Conservation (phyloP, 108 stramenopile genomes). For the Fragilaria radians region DNA sequence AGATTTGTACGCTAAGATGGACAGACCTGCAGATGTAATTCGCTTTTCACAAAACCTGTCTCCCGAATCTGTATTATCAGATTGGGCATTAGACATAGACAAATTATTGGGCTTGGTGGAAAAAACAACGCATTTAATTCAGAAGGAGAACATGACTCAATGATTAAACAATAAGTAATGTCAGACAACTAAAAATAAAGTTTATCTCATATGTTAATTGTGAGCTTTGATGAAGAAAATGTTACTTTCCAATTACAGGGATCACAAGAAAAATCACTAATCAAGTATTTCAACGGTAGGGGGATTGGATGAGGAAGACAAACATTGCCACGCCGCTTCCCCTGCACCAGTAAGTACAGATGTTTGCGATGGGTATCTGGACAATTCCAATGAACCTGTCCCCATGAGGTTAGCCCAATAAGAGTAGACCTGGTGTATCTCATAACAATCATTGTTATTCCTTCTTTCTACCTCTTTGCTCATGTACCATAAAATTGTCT, state of each 20-base stretch:
- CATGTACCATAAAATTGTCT: conserved; percentile 78
- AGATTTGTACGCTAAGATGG: conserved; percentile 84
- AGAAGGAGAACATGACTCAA: conserved; percentile 91
- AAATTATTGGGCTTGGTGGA: conserved; percentile 90
- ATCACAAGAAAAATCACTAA: too few relatives aligned
- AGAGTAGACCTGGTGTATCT: conserved; percentile 42
- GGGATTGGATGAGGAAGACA: conserved; percentile 25
- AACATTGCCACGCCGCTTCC: conserved; percentile 44
- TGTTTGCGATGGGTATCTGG: conserved; percentile 61
- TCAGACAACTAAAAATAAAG: too few relatives aligned
- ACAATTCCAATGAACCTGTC: conserved; percentile 44
- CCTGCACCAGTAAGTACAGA: conserved; percentile 38
- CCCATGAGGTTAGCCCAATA: conserved; percentile 65
- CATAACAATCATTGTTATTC: background rate
- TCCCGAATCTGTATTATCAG: conserved; percentile 82
- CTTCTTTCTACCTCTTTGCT: conserved; percentile 58
- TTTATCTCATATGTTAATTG: too few relatives aligned
- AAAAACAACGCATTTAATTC: conserved; percentile 92
- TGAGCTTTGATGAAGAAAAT: too few relatives aligned
- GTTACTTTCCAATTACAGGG: too few relatives aligned
- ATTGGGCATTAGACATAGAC: conserved; percentile 93
- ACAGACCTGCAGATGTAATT: conserved; percentile 91
- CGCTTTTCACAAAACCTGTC: conserved; percentile 64
- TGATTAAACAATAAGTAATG: background rate
- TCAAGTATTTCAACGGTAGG: conserved; percentile 64